Base-by-base conservation (phyloP, 208 protist species). In the Trypanosoma cruzi region DNA sequence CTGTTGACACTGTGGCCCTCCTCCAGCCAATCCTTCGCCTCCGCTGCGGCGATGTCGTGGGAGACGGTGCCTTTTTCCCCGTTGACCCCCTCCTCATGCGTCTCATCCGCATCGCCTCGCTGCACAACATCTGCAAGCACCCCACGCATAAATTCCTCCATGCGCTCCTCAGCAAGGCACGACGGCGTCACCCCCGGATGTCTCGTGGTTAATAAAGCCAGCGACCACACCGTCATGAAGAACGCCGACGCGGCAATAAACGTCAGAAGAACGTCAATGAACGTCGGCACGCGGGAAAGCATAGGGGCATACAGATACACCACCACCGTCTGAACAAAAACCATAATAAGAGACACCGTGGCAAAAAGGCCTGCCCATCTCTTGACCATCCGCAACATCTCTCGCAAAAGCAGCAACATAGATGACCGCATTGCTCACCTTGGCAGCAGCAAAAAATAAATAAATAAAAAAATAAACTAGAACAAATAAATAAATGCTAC, bases 141-240 rank as follows among this genome's bases (percentile, higher is more conserved):
- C 1, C 52, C 66, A 0, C 74, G 73, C 36, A 89, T 69, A 71
- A 85, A 83, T 20, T 37, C 70, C 61, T 89, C 80, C 50, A 89
- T 65, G 56, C 65, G 73, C 26, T 61, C 59, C 20, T 73, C 71
- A 0, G 71, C 73, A 32, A 89, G 67, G 64, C 83, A 83, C 6
- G 54, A 61, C 4, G 79, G 83, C 26, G 80, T 40, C 7, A 52
- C 34, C 22, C 80, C 83, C 2, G 82, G 79, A 22, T 74, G 66
- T 20, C 73, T 68, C 2, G 26, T 61, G 11, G 26, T 44, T 11
- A 58, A 73, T 64, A 56, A 13, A 46, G 4, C 40, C n/a, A 59
- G 63, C 4, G 68, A 68, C 28, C 10, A 53, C 20, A 76, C 13
- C 48, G 54, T 50, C 26, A 68, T 37, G 5, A 34, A 26, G 6